A percentile compares a stretch with the other conserved stretches of the same genome.
These are phyloP conservation scores for Hemisphaericaspora subhashii DNA, from an alignment of 1,139 yeast species.

Conservation along the genomic window DNA sequence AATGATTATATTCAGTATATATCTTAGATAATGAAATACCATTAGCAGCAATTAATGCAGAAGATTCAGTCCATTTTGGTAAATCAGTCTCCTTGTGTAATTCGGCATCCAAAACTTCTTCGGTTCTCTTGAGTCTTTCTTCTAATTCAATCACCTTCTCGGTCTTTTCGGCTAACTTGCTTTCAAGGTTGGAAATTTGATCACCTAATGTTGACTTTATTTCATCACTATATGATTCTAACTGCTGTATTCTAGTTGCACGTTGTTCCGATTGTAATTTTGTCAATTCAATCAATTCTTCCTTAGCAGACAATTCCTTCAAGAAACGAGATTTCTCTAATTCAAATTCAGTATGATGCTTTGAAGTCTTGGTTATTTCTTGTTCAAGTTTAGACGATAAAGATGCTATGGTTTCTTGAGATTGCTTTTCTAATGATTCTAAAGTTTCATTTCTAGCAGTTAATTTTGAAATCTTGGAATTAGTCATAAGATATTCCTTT, in stretches of 20 bases:
- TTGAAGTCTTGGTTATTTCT: slow-evolving; percentile 37
- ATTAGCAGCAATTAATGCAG: slow-evolving; percentile 47
- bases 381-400: slow-evolving; percentile 42
- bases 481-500: slow-evolving; percentile 31
- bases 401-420: slow-evolving; percentile 17
- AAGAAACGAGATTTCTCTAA: slow-evolving; percentile 52
- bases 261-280: slow-evolving; percentile 52
- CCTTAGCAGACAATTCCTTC: slow-evolving; percentile 64
- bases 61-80: slow-evolving; percentile 38
- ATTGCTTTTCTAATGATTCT: slow-evolving; percentile 19
- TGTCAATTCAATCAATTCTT: slow-evolving; percentile 60
- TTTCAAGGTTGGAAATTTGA: slow-evolving; percentile 24
- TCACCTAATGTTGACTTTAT: slow-evolving; percentile 39
- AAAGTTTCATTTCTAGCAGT: slow-evolving; percentile 27
- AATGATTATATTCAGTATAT: slow-evolving; percentile 63
- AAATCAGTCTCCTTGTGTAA: slow-evolving; percentile 41
- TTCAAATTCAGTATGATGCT: slow-evolving; percentile 27
- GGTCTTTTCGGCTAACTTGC: slow-evolving; percentile 25
- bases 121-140: slow-evolving; percentile 40
- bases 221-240: slow-evolving; percentile 47
- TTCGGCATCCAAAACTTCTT: slow-evolving; percentile 43
- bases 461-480: slow-evolving; percentile 31
- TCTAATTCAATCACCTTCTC: slow-evolving; percentile 37
- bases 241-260: slow-evolving; percentile 43
- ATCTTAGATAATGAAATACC: slow-evolving; percentile 69